phyloP scores from a whole-genome alignment of 441 rosid genomes.

The Euphorbia celastroides region DNA sequence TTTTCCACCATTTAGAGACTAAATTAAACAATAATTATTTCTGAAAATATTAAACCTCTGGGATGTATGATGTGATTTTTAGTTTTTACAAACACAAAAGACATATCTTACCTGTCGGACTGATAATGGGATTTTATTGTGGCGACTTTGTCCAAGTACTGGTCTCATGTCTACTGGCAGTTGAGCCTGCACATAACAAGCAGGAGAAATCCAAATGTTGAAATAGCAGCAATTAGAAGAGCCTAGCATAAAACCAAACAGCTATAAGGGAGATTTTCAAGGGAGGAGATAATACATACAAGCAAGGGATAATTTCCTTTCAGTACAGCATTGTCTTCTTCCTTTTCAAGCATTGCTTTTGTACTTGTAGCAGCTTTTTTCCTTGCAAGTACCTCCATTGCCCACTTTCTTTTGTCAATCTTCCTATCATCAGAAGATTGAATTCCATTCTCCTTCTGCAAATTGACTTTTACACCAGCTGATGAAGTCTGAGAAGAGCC shows the following conservation, averaged over 20 bases:
- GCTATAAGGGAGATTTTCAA: slow-evolving; percentile 1
- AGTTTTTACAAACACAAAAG: slow-evolving; percentile 4
- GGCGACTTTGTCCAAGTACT: slow-evolving; percentile 58
- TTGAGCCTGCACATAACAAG: slow-evolving; percentile 65
- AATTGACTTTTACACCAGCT: slow-evolving; percentile 32
- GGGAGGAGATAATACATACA: slow-evolving; percentile 36
- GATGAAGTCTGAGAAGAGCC: slow-evolving; percentile 21
- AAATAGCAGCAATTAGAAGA: slow-evolving; percentile 17
- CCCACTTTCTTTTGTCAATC: slow-evolving; percentile 93
- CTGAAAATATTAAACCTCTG: background rate
- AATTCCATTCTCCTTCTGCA: slow-evolving; percentile 34
- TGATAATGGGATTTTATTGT: slow-evolving; percentile 75
- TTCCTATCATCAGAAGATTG: slow-evolving; percentile 55
- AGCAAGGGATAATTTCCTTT: slow-evolving; percentile 83
- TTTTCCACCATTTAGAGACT: too few relatives aligned
- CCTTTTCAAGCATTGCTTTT: slow-evolving; percentile 42
- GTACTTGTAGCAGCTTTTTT: slow-evolving; percentile 60
- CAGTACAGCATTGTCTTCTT: slow-evolving; percentile 53
- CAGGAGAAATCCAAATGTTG: slow-evolving; percentile 2
- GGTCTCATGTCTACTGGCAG: slow-evolving; percentile 90
- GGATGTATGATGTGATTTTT: background rate
- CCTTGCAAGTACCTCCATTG: slow-evolving; percentile 91
- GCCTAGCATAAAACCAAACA: slow-evolving; percentile 10
- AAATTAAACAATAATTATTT: too few relatives aligned
- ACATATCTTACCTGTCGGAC: slow-evolving; percentile 73